Evolutionary conservation across 257 asterid species (phyloP).

Genomic region (Nyctanthes arbortristis): DNA sequence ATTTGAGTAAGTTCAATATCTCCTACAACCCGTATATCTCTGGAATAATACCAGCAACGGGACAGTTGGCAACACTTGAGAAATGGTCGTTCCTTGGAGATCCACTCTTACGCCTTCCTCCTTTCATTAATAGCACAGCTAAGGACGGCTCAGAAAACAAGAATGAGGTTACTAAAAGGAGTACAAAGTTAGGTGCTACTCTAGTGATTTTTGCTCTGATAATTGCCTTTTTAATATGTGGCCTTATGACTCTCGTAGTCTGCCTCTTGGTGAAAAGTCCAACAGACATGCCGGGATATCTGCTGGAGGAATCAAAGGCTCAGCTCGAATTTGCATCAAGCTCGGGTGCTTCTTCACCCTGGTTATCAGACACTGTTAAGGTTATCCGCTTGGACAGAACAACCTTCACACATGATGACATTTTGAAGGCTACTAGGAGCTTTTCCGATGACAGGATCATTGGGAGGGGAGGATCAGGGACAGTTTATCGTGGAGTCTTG

Average conservation of each 20-base stretch:
- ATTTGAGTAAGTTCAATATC: slow-evolving; percentile 72
- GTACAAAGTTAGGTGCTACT: slow-evolving; percentile 35
- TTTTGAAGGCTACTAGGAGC: slow-evolving; percentile 70
- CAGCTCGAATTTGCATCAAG: slow-evolving; percentile 42
- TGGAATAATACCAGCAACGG: slow-evolving; percentile 63
- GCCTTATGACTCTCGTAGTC: slow-evolving; percentile 52
- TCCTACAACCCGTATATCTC: slow-evolving; percentile 74
- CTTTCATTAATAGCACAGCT: slow-evolving; percentile 53
- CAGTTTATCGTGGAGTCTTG: slow-evolving; percentile 76
- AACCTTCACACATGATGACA: slow-evolving; percentile 81
- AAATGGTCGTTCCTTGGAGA: slow-evolving; percentile 74
- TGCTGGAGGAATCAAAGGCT: slow-evolving; percentile 53
- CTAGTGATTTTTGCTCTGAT: slow-evolving; percentile 48
- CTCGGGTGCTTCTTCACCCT: slow-evolving; percentile 67
- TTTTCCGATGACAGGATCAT: slow-evolving; percentile 76
- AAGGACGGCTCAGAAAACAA: slow-evolving; percentile 7
- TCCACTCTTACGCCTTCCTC: slow-evolving; percentile 64
- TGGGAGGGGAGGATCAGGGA: slow-evolving; percentile 89
- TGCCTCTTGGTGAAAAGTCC: slow-evolving; percentile 61
- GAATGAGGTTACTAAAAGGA: slow-evolving; percentile 6
- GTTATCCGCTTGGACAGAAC: slow-evolving; percentile 81
- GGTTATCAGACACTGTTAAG: slow-evolving; percentile 61
- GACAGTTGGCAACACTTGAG: slow-evolving; percentile 76
- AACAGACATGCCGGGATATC: slow-evolving; percentile 36
- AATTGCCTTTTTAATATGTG: slow-evolving; percentile 62